These are phyloP conservation scores for Talaromyces rugulosus DNA, from an alignment of 2,329 filamentous ascomycete genomes.

Conservation along the genomic window DNA sequence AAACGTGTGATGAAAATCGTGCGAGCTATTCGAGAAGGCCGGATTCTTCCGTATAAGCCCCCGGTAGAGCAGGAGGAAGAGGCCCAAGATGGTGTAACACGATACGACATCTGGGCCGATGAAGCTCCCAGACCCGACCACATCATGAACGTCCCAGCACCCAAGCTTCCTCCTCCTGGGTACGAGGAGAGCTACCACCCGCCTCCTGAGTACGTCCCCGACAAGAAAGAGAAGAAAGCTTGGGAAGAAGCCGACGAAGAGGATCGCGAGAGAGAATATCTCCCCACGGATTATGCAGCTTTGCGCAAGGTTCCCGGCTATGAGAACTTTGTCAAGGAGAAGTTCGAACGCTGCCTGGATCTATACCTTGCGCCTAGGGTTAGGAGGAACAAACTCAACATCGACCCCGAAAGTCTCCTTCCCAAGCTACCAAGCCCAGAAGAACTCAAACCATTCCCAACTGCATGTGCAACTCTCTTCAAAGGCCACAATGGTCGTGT, in stretches of 20 bases:
- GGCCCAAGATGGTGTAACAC: slow-evolving; percentile 61
- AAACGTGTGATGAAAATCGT: slow-evolving; percentile 98
- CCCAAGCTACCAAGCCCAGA: slow-evolving; percentile 91
- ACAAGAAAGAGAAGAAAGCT: slow-evolving; percentile 72
- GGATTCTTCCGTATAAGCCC: slow-evolving; percentile 85
- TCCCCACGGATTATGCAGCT: slow-evolving; percentile 77
- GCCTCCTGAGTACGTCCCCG: slow-evolving; percentile 87
- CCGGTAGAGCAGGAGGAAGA: slow-evolving; percentile 70
- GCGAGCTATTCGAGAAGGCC: slow-evolving; percentile 87
- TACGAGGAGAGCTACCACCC: slow-evolving; percentile 97
- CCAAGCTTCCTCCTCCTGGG: slow-evolving; percentile 86
- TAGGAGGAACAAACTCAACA: slow-evolving; percentile 89
- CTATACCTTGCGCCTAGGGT: slow-evolving; percentile 91
- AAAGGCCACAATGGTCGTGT: slow-evolving; percentile 85
- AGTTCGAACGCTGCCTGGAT: slow-evolving; percentile 92
- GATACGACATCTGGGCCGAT: slow-evolving; percentile 93
- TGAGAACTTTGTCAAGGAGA: slow-evolving; percentile 84
- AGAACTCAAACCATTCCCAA: slow-evolving; percentile 92
- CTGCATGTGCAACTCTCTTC: slow-evolving; percentile 81
- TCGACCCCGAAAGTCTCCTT: slow-evolving; percentile 87
- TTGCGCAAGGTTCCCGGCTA: slow-evolving; percentile 91
- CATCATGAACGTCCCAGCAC: slow-evolving; percentile 90
- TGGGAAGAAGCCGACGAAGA: slow-evolving; percentile 88
- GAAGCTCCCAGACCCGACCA: slow-evolving; percentile 79
- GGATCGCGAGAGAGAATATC: slow-evolving; percentile 82